Conservation (phyloP, 805 yeast species). For the Wilhelminamyces savonicus region DNA sequence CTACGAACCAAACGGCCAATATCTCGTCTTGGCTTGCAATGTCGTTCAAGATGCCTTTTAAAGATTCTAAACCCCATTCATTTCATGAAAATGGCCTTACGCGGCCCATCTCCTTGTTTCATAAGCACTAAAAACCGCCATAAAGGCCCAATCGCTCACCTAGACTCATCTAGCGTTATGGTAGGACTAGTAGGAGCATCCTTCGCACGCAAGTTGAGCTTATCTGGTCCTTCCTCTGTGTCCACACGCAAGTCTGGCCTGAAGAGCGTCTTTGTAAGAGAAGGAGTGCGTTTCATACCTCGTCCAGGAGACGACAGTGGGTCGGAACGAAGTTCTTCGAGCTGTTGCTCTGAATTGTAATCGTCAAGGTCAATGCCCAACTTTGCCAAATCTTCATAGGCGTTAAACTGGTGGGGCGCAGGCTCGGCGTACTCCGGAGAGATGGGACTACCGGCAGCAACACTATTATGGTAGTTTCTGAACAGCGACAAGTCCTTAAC, state of each 20-base stretch:
- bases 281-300: constrained; percentile 13
- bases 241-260: constrained; percentile 23
- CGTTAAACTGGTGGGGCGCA: constrained; percentile 25
- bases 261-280: constrained; percentile 31
- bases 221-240: too few relatives aligned
- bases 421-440: constrained; percentile 25
- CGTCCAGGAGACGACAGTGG: background rate
- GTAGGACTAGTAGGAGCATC: constrained; percentile 22
- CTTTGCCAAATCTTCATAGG: constrained; percentile 19
- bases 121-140: too few relatives aligned
- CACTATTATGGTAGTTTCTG: constrained; percentile 11
- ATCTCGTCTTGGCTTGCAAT: too few relatives aligned
- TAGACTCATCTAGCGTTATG: constrained; percentile 35
- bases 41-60: too few relatives aligned
- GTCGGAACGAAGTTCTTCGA: constrained; percentile 12
- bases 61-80: too few relatives aligned
- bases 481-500: constrained; percentile 17
- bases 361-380: constrained; percentile 25
- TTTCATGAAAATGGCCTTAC: too few relatives aligned
- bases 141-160: too few relatives aligned
- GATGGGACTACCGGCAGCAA: constrained; percentile 2
- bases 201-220: too few relatives aligned
- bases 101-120: too few relatives aligned
- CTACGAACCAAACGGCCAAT: too few relatives aligned
- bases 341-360: constrained; percentile 17